phyloP scores from a whole-genome alignment of 2,329 filamentous ascomycete species.

The Monosporascus cannonballus region DNA sequence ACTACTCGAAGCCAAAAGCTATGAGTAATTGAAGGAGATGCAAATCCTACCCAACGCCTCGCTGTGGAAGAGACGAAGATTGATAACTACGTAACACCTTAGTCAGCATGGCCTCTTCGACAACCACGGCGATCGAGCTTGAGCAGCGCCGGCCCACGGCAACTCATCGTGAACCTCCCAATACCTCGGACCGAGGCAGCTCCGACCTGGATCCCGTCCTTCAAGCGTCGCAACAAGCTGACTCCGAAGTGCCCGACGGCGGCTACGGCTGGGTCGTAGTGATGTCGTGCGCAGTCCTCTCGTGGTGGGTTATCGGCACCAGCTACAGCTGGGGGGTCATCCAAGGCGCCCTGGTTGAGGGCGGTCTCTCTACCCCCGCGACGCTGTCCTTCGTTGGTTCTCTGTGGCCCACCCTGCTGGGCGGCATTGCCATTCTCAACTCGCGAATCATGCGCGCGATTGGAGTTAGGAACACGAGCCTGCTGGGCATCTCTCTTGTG shows the following conservation, averaged over 20 bases:
- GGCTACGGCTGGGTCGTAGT: constrained; percentile 54
- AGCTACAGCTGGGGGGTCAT: constrained; percentile 56
- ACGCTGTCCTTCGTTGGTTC: constrained; percentile 58
- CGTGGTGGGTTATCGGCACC: constrained; percentile 52
- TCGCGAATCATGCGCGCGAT: constrained; percentile 43
- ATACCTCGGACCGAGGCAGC: neutral
- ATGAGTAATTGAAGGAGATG: too few species aligned
- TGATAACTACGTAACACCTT: too few species aligned
- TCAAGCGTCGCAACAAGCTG: neutral
- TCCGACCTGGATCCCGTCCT: neutral
- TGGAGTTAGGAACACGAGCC: constrained; percentile 39
- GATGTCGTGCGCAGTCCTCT: constrained; percentile 39
- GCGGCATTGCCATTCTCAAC: constrained; percentile 45
- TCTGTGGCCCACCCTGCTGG: constrained; percentile 48
- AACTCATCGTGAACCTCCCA: neutral
- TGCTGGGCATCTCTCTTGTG: constrained; percentile 45
- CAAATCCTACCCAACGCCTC: too few species aligned
- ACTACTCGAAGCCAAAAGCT: too few species aligned
- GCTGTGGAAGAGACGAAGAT: too few species aligned
- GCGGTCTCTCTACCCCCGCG: constrained; percentile 39
- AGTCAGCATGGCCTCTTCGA: neutral
- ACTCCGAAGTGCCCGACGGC: constrained; percentile 36
- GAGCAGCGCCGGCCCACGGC: neutral
- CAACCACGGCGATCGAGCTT: neutral
- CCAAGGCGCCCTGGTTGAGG: constrained; percentile 48